Evolutionary conservation across 2,329 filamentous ascomycete species (phyloP), one percentile per base, ranked within the genome.

Genomic region (Aspergillus ustus): DNA sequence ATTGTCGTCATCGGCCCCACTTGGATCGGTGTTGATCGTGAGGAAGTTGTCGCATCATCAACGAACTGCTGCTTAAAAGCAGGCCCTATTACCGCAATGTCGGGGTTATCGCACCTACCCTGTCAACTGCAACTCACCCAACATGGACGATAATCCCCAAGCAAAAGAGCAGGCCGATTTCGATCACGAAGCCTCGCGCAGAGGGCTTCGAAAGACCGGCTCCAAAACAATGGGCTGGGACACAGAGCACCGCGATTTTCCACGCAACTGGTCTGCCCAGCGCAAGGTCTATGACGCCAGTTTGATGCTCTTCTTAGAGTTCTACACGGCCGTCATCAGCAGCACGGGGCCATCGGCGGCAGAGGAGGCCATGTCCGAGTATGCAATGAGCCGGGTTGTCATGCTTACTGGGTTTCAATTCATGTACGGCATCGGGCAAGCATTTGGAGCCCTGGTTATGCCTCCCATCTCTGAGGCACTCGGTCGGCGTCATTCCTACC

Each of bases 401-500:
- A 43, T 34, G 2, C 52, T 61, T 7, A 45, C 52, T 4, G 50
- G 37, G 11, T 61, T 57, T 48, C 46, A 56, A 46, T 46, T 45
- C 34, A 37, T 37, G 34, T 37, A 37, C 9, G 34, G 45, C 11
- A 51, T 60, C 44, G 58, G 58, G 4, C 58, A 60, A 43, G 58
- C 29, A 3, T 13, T 60, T 17, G 52, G 58, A 7, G 58, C 43
- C 20, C 43, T 60, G 4, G 20, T 56, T 15, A 50, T 60, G 44
- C 58, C 58, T 19, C 58, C 58, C 19, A 55, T 43, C 34, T 60
- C 58, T 20, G 58, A 60, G 52, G 37, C 40, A 19, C 43, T 54
- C 20, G 58, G 58, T 15, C 51, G 58, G 20, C 52, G 53, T 7
- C 46, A 25, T 7, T 31, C 49, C 4, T 60, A 60, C 29, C 45